Conservation (phyloP, 345 rosid species). For the Populus simonii region DNA sequence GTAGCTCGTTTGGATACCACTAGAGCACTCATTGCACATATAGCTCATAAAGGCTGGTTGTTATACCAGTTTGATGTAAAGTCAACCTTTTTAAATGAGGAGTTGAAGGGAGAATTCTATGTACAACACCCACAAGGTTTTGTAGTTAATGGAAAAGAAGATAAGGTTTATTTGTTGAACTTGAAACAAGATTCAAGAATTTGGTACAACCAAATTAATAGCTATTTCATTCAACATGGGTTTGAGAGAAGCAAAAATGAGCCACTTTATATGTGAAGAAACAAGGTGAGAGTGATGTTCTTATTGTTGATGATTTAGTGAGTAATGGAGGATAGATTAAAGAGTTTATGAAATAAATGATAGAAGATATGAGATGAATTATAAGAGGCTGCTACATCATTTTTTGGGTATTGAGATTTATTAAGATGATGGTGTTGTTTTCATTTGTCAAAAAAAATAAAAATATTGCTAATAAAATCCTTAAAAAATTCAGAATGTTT, state of each 20-base stretch:
- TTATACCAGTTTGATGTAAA: not conserved
- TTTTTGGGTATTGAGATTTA: no score
- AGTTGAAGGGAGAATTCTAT: not conserved
- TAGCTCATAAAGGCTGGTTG: not conserved
- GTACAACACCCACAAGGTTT: not conserved
- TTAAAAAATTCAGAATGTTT: no score
- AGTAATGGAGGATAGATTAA: not conserved
- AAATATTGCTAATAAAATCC: not conserved
- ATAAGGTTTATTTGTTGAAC: not conserved
- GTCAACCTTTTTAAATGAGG: not conserved
- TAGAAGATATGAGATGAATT: slow-evolving; percentile 27
- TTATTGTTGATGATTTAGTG: not conserved
- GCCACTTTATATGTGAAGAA: not conserved
- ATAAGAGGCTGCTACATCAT: no score
- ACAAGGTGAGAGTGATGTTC: not conserved
- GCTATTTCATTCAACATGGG: not conserved
- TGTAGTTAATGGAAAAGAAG: not conserved
- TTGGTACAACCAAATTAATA: not conserved
- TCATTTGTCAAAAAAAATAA: not conserved
- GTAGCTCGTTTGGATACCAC: not conserved
- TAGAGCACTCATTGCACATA: not conserved
- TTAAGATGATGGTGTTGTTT: no score
- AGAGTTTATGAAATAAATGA: not conserved
- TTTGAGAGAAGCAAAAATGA: not conserved
- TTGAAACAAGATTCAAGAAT: not conserved